Evolutionary conservation across 106 monocot genomes (phyloP).

Genomic region (Hemerocallis citrina): DNA sequence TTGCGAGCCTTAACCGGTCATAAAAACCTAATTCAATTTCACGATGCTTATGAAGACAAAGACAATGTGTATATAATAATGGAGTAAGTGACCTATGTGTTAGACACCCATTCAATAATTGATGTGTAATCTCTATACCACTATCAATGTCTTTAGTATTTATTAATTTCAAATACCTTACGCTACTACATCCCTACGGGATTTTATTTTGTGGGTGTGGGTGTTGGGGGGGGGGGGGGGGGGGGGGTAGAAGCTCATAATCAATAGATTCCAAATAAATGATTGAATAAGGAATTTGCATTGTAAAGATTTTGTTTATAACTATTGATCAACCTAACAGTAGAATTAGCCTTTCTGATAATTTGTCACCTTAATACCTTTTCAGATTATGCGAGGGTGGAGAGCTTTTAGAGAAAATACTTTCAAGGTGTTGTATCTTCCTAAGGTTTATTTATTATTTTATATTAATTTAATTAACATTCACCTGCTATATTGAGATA

Average conservation of each 20-base stretch:
- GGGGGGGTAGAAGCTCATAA: no score
- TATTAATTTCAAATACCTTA: not conserved
- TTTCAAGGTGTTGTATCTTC: slow-evolving; percentile 50
- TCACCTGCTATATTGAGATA: not conserved
- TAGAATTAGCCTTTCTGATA: not conserved
- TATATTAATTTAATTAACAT: not conserved
- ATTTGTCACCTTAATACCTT: not conserved
- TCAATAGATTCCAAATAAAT: no score
- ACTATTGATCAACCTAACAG: not conserved
- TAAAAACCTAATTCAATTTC: slow-evolving; percentile 66
- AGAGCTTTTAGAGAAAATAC: slow-evolving; percentile 82
- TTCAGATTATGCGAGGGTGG: slow-evolving; percentile 88
- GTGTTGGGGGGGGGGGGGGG: no score
- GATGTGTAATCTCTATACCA: no score
- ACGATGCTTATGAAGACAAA: slow-evolving; percentile 79
- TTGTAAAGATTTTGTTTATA: not conserved
- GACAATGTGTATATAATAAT: slow-evolving; percentile 93
- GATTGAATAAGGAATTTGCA: not conserved
- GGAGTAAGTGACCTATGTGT: slow-evolving; percentile 48
- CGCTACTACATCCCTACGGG: not conserved
- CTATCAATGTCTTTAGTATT: not conserved
- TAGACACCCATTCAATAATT: no score
- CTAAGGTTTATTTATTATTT: not conserved
- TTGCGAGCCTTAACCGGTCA: slow-evolving; percentile 67
- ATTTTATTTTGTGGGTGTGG: no score